A percentile compares a stretch with the other conserved stretches of the same genome.
These are phyloP conservation scores for Suhomyces bokatorum DNA, from an alignment of 1,139 yeast species.

Conservation along the genomic window DNA sequence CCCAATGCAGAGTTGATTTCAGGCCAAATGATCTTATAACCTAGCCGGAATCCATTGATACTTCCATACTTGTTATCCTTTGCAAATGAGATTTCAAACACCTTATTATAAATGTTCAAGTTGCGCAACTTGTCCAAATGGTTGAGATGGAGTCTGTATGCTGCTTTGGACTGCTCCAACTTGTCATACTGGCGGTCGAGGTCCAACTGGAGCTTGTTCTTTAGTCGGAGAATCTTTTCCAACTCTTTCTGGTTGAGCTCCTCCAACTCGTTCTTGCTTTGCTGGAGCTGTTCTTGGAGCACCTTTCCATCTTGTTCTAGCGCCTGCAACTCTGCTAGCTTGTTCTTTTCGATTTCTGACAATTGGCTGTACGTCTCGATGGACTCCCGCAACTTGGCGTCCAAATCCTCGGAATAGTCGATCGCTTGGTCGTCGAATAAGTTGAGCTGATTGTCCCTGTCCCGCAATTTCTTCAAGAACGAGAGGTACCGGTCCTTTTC, in stretches of 20 bases:
- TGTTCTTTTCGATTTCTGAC: constrained; percentile 33
- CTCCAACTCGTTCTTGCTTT: constrained; percentile 42
- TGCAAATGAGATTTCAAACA: constrained; percentile 79
- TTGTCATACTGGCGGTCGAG: constrained; percentile 50
- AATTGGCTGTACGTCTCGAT: constrained; percentile 41
- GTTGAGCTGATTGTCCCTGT: constrained; percentile 19
- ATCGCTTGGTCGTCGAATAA: constrained; percentile 9
- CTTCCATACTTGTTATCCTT: constrained; percentile 72
- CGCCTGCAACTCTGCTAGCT: constrained; percentile 42
- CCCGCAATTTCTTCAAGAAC: constrained; percentile 68
- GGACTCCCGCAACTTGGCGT: constrained; percentile 42
- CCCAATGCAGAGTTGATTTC: constrained; percentile 95
- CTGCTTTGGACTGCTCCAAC: constrained; percentile 59
- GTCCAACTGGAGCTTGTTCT: constrained; percentile 55
- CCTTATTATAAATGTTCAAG: constrained; percentile 77
- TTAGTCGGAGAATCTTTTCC: constrained; percentile 41
- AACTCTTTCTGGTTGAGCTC: constrained; percentile 43
- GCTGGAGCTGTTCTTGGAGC: constrained; percentile 40
- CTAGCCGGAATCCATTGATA: constrained; percentile 81
- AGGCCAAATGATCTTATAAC: constrained; percentile 78
- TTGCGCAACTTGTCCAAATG: constrained; percentile 70
- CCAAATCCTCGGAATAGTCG: constrained; percentile 20
- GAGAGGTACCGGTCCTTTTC: constrained; percentile 80
- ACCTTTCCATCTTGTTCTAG: constrained; percentile 45
- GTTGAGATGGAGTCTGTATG: constrained; percentile 59